Evolutionary conservation across 306 rosid genomes (phyloP).

Genomic region (Castanospermum australe): DNA sequence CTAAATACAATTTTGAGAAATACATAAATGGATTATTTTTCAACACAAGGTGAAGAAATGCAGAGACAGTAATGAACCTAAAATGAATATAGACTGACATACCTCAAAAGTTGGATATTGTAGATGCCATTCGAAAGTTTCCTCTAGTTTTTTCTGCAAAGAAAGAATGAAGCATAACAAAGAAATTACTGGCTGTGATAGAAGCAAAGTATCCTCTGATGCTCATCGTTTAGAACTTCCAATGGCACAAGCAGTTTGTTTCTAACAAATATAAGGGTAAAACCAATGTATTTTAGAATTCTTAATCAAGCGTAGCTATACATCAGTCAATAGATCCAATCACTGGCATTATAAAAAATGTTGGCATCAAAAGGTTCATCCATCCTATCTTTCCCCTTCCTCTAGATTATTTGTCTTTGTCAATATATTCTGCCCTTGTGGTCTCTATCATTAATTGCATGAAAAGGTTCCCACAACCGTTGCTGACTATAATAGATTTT

Average conservation of each 20-base stretch:
- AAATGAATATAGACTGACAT: not conserved
- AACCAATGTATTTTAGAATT: not conserved
- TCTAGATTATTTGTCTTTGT: not conserved
- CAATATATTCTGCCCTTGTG: not conserved
- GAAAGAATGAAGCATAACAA: not conserved
- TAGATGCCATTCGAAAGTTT: constrained; percentile 44
- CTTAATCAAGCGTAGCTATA: not conserved
- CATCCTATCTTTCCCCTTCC: not conserved
- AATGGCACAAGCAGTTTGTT: not conserved
- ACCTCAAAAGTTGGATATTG: constrained; percentile 66
- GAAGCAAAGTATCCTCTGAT: not conserved
- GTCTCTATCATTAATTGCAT: not conserved
- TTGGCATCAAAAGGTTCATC: too few species aligned
- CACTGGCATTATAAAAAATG: too few species aligned
- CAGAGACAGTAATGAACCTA: not conserved
- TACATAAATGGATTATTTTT: not conserved
- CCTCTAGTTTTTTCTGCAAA: constrained; percentile 56
- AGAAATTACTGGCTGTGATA: not conserved
- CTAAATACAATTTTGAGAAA: not conserved
- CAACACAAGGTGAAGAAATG: not conserved
- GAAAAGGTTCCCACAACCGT: not conserved
- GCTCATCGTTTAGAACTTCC: not conserved
- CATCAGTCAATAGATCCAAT: not conserved
- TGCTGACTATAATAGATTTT: not conserved
- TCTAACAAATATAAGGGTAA: not conserved